phyloP scores from a whole-genome alignment of 495 filamentous ascomycete species.

The Lepraria neglecta region DNA sequence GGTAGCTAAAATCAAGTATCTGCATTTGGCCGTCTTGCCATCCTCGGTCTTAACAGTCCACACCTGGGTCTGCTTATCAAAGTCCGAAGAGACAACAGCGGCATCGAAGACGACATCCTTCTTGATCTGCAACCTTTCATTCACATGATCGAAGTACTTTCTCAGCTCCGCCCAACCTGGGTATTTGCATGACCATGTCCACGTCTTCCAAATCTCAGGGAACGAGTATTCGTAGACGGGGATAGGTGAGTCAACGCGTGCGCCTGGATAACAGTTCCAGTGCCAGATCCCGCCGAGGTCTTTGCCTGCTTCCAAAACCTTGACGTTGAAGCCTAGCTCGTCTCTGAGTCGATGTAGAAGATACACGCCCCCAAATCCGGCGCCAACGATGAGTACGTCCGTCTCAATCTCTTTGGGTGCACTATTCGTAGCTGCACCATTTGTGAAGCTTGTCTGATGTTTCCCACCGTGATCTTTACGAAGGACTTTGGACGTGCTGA shows the following conservation, averaged over 20 bases:
- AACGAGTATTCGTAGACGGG: constrained; percentile 49
- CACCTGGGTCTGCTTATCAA: constrained; percentile 33
- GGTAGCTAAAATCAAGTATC: constrained; percentile 44
- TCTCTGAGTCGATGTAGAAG: constrained; percentile 36
- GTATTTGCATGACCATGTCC: constrained; percentile 49
- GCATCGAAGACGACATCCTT: constrained; percentile 49
- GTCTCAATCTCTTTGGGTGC: constrained; percentile 31
- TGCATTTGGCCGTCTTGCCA: constrained; percentile 39
- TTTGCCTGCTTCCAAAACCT: constrained; percentile 43
- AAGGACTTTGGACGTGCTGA: neutral
- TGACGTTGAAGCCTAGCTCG: constrained; percentile 36
- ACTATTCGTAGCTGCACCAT: neutral
- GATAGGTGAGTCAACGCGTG: constrained; percentile 44
- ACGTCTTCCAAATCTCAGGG: constrained; percentile 48
- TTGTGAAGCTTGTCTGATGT: neutral
- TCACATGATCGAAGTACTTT: constrained; percentile 52
- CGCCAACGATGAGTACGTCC: constrained; percentile 49
- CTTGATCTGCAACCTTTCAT: constrained; percentile 41
- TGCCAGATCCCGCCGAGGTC: constrained; percentile 19
- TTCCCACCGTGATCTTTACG: constrained; percentile 10
- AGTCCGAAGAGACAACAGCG: constrained; percentile 42
- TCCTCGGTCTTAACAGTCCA: constrained; percentile 47
- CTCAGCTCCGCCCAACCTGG: constrained; percentile 46
- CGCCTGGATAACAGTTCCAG: constrained; percentile 39
- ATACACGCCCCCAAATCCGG: constrained; percentile 43